Percentiles rank a stretch among this genome's conserved stretches.
Evolutionary conservation across 2,329 filamentous ascomycete species (phyloP).

Genomic region (Harringtonia lauricola): DNA sequence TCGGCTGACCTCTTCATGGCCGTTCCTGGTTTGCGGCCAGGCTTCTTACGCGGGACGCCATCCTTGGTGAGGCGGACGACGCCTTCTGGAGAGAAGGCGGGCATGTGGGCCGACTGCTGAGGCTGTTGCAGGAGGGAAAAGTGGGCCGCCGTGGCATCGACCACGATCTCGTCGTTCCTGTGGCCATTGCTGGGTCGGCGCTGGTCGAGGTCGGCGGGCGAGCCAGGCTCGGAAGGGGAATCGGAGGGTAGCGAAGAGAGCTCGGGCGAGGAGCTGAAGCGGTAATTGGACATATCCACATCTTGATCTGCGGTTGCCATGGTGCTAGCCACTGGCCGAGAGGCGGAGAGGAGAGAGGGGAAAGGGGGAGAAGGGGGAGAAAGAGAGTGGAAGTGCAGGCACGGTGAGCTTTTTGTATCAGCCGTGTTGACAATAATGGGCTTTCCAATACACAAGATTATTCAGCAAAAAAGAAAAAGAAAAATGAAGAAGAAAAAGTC

Average conservation of each 20-base stretch:
- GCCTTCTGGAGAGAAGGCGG: conserved; percentile 22
- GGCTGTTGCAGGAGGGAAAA: conserved; percentile 21
- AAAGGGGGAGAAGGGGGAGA: background rate
- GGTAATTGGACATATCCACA: conserved; percentile 21
- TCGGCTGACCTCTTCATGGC: conserved; percentile 16
- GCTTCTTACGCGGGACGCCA: conserved; percentile 50
- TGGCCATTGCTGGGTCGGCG: conserved; percentile 20
- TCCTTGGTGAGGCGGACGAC: conserved; percentile 45
- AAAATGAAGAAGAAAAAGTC: too few relatives aligned
- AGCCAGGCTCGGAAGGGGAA: conserved; percentile 36
- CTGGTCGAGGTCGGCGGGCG: conserved; percentile 27
- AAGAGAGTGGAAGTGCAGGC: background rate
- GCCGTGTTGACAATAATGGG: too few relatives aligned
- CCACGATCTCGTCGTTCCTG: conserved; percentile 32
- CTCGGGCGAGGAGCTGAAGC: conserved; percentile 36
- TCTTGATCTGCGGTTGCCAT: conserved; percentile 13
- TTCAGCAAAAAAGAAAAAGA: background rate
- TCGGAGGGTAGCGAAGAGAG: conserved; percentile 41
- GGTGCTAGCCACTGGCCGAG: background rate
- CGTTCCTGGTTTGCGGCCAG: conserved; percentile 52
- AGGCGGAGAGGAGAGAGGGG: background rate
- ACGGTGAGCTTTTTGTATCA: background rate
- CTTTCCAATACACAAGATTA: background rate
- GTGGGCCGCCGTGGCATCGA: conserved; percentile 25
- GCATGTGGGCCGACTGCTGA: conserved; percentile 7